These are phyloP conservation scores for Ophidiomyces ophidiicola DNA, from an alignment of 2,329 filamentous ascomycete genomes.

Conservation along the genomic window DNA sequence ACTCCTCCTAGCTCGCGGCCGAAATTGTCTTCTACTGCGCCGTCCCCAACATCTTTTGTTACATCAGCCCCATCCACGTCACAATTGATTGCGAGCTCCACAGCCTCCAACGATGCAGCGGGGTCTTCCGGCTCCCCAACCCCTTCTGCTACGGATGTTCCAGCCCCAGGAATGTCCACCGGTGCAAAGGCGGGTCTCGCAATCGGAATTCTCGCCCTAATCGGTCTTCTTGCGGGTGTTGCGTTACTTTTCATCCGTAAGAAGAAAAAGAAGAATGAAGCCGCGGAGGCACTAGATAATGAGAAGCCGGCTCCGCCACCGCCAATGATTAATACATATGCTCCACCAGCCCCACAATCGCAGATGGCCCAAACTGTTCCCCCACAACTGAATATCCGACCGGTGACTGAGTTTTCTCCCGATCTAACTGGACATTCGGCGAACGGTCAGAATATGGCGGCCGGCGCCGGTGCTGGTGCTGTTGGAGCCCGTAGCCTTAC, in stretches of 20 bases:
- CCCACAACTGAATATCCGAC: conserved; percentile 73
- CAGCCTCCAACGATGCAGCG: conserved; percentile 10
- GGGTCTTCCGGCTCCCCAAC: conserved; percentile 13
- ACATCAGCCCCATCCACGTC: neutral
- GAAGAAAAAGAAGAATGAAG: conserved; percentile 49
- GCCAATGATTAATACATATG: neutral
- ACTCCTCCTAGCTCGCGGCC: conserved; percentile 7
- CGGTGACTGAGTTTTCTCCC: conserved; percentile 71
- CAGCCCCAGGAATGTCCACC: conserved; percentile 25
- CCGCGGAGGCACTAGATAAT: conserved; percentile 42
- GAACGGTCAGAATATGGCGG: conserved; percentile 14
- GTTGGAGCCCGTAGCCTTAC: conserved; percentile 26
- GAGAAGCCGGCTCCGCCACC: conserved; percentile 45
- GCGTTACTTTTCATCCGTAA: conserved; percentile 63
- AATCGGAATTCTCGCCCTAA: conserved; percentile 61
- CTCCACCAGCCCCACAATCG: conserved; percentile 21
- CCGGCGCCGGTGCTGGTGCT: conserved; percentile 19
- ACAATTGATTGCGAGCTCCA: neutral
- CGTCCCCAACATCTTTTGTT: neutral
- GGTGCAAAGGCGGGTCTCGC: conserved; percentile 67
- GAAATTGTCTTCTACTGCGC: too few species aligned
- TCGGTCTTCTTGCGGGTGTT: conserved; percentile 55
- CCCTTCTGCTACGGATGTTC: conserved; percentile 19
- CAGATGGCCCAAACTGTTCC: conserved; percentile 39
- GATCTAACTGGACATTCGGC: conserved; percentile 40